phyloP scores from a whole-genome alignment of 2,329 filamentous ascomycete species.

The Trichophaea hybrida region DNA sequence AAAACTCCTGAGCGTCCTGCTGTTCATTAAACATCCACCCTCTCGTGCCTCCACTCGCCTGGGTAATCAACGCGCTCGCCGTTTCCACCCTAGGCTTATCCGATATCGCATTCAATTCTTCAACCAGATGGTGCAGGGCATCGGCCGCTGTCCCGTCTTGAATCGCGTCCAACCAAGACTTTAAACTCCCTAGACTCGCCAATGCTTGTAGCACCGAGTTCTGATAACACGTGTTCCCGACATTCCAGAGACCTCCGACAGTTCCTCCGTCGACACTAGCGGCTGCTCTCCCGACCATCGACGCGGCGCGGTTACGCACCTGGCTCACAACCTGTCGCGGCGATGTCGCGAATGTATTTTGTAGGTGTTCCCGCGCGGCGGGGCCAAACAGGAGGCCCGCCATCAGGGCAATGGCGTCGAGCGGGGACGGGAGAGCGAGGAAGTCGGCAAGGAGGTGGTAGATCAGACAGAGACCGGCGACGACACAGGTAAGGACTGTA shows the following conservation, averaged over 20 bases:
- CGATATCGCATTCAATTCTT: constrained; percentile 14
- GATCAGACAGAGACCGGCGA: constrained; percentile 6
- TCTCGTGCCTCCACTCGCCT: constrained; percentile 65
- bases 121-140: constrained; percentile 11
- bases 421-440: constrained; percentile 11
- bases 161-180: constrained; percentile 46
- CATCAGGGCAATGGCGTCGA: constrained; percentile 13
- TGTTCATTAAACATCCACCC: constrained; percentile 93
- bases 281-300: constrained; percentile 4
- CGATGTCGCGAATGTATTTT: constrained; percentile 11
- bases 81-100: constrained; percentile 24
- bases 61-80: constrained; percentile 50
- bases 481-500: constrained; percentile 7
- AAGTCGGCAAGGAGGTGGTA: constrained; percentile 16
- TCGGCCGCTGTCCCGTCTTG: constrained; percentile 19
- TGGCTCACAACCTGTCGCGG: constrained; percentile 6
- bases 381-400: constrained; percentile 14
- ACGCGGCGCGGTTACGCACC: constrained; percentile 14
- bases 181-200: constrained; percentile 57
- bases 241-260: constrained; percentile 59
- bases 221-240: constrained; percentile 93
- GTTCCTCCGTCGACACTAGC: constrained; percentile 2
- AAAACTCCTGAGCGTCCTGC: constrained; percentile 96
- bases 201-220: constrained; percentile 80
- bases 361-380: constrained; percentile 13